These are phyloP conservation scores for Pichia gijzeniarum DNA, from an alignment of 805 yeast species.

Conservation along the genomic window DNA sequence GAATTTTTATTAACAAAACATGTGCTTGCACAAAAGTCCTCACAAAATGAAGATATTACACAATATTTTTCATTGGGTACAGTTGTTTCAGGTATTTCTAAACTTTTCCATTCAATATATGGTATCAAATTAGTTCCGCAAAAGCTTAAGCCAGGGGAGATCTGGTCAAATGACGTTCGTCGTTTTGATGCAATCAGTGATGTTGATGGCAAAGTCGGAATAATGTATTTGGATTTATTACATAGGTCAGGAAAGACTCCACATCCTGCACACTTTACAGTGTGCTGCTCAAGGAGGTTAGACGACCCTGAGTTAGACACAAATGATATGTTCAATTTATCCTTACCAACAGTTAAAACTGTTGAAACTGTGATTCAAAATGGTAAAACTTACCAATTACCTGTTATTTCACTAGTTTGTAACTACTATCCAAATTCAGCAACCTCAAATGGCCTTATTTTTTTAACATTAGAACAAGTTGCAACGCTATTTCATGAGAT, in stretches of 20 bases:
- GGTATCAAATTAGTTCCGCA: constrained; percentile 72
- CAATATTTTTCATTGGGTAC: constrained; percentile 79
- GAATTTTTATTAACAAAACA: constrained; percentile 44
- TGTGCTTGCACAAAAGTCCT: constrained; percentile 30
- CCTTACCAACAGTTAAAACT: constrained; percentile 28
- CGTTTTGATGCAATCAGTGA: constrained; percentile 71
- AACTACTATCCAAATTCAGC: constrained; percentile 50
- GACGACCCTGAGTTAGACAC: constrained; percentile 45
- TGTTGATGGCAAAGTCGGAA: constrained; percentile 59
- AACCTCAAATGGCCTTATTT: constrained; percentile 30
- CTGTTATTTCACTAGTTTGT: constrained; percentile 85
- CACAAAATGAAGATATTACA: constrained; percentile 41
- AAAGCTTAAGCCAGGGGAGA: constrained; percentile 60
- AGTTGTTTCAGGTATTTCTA: constrained; percentile 75
- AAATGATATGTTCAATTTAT: constrained; percentile 32
- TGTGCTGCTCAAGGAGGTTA: constrained; percentile 84
- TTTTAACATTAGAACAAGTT: constrained; percentile 69
- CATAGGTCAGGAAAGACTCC: constrained; percentile 69
- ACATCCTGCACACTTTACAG: constrained; percentile 92
- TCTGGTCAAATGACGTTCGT: constrained; percentile 84
- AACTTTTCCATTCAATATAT: constrained; percentile 62
- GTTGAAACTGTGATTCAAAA: constrained; percentile 30
- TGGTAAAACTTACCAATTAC: constrained; percentile 63
- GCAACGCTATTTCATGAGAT: constrained; percentile 96
- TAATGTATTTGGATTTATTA: constrained; percentile 83